Conservation (phyloP, 495 filamentous ascomycete genomes). For the Penicillium daleae region DNA sequence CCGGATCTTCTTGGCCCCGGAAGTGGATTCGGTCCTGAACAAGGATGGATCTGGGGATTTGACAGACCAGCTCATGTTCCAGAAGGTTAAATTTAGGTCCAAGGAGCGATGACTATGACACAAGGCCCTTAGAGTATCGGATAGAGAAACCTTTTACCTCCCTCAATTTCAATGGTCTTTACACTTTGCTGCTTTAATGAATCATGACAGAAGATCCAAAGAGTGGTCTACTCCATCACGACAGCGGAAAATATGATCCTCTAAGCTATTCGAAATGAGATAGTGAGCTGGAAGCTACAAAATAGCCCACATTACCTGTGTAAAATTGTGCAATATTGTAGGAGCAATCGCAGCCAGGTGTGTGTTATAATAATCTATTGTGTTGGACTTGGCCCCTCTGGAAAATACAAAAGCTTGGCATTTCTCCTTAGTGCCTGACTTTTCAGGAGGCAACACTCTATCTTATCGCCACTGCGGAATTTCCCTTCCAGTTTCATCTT, state of each 20-base stretch:
- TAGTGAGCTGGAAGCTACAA: too few relatives aligned
- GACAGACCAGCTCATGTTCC: conserved; percentile 7
- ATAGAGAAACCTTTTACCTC: background rate
- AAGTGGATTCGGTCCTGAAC: conserved; percentile 14
- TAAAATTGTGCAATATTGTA: too few relatives aligned
- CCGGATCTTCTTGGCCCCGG: conserved; percentile 5
- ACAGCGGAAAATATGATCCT: too few relatives aligned
- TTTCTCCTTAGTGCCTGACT: background rate
- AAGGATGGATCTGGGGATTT: conserved; percentile 27
- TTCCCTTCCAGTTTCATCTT: conserved; percentile 12
- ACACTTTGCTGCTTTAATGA: background rate
- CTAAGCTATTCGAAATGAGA: too few relatives aligned
- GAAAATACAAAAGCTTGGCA: background rate
- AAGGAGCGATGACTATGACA: background rate
- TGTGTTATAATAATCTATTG: too few relatives aligned
- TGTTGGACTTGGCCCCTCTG: too few relatives aligned
- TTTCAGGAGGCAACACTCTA: conserved; percentile 9
- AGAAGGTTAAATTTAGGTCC: background rate
- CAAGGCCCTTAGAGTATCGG: background rate
- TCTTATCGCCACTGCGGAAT: conserved; percentile 28
- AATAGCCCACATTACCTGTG: too few relatives aligned
- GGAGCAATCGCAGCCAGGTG: too few relatives aligned
- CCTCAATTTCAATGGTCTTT: too few relatives aligned
- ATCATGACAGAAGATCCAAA: background rate
- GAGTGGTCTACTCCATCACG: too few relatives aligned